phyloP scores from a whole-genome alignment of 2,329 filamentous ascomycete species.

The Nigrospora sphaerica region DNA sequence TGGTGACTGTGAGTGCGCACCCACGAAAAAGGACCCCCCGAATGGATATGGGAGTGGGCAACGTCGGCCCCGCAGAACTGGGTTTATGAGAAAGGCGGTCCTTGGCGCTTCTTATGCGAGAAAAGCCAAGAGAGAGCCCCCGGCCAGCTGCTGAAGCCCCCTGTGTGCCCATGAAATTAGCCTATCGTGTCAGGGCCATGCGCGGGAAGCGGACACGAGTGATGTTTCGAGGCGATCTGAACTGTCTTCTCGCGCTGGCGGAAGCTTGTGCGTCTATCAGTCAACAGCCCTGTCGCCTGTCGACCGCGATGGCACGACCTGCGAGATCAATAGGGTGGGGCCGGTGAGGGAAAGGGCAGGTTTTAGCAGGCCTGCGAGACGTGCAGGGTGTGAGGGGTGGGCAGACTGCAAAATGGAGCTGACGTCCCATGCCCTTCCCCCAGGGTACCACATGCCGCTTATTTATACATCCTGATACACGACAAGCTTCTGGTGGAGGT shows the following conservation, averaged over 20 bases:
- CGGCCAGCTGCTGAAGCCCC: background rate
- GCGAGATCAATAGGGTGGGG: constrained; percentile 5
- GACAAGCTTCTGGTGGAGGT: constrained; percentile 2
- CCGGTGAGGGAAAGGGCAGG: constrained; percentile 2
- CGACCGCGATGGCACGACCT: constrained; percentile 3
- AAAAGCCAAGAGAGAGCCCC: background rate
- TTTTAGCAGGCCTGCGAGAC: constrained; percentile 19
- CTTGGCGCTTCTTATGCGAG: constrained; percentile 2
- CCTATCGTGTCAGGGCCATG: too few relatives aligned
- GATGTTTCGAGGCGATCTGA: too few relatives aligned
- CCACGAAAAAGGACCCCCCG: background rate
- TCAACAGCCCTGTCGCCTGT: background rate
- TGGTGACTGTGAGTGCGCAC: constrained; percentile 10
- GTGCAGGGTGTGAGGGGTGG: constrained; percentile 13
- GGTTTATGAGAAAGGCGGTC: background rate
- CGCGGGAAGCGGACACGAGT: too few relatives aligned
- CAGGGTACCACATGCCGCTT: background rate
- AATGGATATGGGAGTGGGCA: constrained; percentile 1
- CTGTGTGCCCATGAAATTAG: too few relatives aligned
- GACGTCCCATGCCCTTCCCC: too few relatives aligned
- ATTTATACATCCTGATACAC: constrained; percentile 8
- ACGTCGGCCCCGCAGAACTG: constrained; percentile 1
- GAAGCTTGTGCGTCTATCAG: too few relatives aligned
- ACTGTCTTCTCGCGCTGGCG: too few relatives aligned
- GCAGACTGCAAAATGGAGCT: too few relatives aligned